A percentile compares a stretch with the other conserved stretches of the same genome.
phyloP scores from a whole-genome alignment of 2,329 filamentous ascomycete species.

The Colletotrichum sp. region DNA sequence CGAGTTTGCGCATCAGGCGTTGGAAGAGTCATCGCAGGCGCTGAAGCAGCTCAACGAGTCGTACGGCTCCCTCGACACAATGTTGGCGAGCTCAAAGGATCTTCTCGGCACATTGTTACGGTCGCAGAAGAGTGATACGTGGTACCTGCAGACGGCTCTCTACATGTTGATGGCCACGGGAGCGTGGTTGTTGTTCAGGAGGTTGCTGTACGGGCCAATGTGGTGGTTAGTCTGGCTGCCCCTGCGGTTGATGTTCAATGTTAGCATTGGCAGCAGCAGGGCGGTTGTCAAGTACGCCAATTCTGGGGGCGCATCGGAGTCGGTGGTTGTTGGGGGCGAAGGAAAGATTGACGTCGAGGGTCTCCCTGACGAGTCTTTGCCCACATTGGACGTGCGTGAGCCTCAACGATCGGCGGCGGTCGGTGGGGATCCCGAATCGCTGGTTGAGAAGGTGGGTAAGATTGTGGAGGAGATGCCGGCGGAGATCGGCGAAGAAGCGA shows the following conservation, averaged over 20 bases:
- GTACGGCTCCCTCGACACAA: constrained; percentile 79
- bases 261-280: constrained; percentile 60
- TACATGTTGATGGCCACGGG: constrained; percentile 81
- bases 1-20: constrained; percentile 87
- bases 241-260: constrained; percentile 68
- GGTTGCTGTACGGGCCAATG: constrained; percentile 85
- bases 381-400: constrained; percentile 52
- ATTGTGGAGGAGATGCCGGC: constrained; percentile 44
- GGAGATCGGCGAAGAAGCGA: constrained; percentile 16
- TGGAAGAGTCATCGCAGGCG: constrained; percentile 83
- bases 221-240: constrained; percentile 92
- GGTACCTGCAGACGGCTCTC: constrained; percentile 92
- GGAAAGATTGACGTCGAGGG: constrained; percentile 36
- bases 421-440: constrained; percentile 38
- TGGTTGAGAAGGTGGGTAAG: constrained; percentile 60
- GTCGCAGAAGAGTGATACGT: constrained; percentile 95
- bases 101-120: constrained; percentile 80
- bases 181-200: constrained; percentile 83
- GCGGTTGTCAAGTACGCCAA: constrained; percentile 46
- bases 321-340: constrained; percentile 29
- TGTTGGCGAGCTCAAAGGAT: constrained; percentile 76
- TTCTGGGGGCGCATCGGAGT: constrained; percentile 21
- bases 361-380: constrained; percentile 47
- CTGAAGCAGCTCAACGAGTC: constrained; percentile 81
- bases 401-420: constrained; percentile 24